These are phyloP conservation scores for Borealophlyctis nickersoniae DNA, from an alignment of 192 early-diverging fungal species.

Conservation along the genomic window DNA sequence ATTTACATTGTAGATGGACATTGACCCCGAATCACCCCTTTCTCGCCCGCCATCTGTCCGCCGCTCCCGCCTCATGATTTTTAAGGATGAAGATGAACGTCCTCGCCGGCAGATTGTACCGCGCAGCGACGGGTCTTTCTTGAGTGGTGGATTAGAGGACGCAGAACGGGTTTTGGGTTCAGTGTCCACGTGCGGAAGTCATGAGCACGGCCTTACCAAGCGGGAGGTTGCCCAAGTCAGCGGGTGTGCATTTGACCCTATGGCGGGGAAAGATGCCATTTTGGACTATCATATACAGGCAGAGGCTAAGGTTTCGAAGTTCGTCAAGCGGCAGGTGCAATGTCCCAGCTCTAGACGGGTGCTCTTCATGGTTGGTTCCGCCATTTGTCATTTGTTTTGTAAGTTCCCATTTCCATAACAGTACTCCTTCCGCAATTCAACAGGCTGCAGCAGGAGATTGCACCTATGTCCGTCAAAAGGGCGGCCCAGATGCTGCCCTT, in stretches of 20 bases:
- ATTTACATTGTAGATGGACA: slow-evolving; percentile 23
- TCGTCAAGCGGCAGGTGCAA: slow-evolving; percentile 19
- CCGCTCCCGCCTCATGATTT: slow-evolving; percentile 28
- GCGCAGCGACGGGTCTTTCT: too few relatives aligned
- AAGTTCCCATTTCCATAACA: too few relatives aligned
- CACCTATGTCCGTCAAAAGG: slow-evolving; percentile 38
- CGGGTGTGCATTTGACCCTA: slow-evolving; percentile 9
- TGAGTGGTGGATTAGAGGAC: too few relatives aligned
- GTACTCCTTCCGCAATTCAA: background rate
- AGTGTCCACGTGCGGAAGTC: too few relatives aligned
- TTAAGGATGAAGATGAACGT: slow-evolving; percentile 21
- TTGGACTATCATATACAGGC: background rate
- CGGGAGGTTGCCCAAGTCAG: slow-evolving; percentile 7
- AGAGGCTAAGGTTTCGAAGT: slow-evolving; percentile 3
- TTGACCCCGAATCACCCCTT: slow-evolving; percentile 26
- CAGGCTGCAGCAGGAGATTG: slow-evolving; percentile 48
- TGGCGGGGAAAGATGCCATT: background rate
- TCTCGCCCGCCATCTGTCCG: slow-evolving; percentile 22
- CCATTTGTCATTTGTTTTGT: too few relatives aligned
- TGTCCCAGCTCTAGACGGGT: slow-evolving; percentile 33
- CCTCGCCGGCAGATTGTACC: slow-evolving; percentile 8
- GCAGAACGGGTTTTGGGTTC: too few relatives aligned
- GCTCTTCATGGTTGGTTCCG: slow-evolving; percentile 32
- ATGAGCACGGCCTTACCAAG: too few relatives aligned
- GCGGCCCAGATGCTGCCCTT: slow-evolving; percentile 36